Percentiles rank a stretch among this genome's conserved stretches.
phyloP scores from a whole-genome alignment of 2,329 filamentous ascomycete genomes.

The Chaetomiaceae sp. region DNA sequence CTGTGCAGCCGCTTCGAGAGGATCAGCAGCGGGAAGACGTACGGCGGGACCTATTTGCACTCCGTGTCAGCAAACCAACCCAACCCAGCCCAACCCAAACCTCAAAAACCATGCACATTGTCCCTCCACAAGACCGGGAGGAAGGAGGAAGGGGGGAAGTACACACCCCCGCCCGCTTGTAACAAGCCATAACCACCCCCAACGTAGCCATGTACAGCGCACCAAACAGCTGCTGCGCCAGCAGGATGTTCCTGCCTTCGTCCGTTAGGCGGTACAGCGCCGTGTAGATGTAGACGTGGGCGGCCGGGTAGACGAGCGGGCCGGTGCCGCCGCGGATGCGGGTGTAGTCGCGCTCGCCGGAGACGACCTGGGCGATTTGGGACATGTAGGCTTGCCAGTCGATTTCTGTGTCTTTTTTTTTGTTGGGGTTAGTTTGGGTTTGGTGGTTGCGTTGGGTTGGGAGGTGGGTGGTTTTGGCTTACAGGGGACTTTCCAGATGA shows the following conservation, averaged over 20 bases:
- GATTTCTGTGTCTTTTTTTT: slow-evolving; percentile 76
- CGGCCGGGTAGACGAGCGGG: slow-evolving; percentile 90
- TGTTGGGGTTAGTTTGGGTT: slow-evolving; percentile 6
- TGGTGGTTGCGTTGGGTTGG: neutral
- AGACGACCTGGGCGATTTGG: slow-evolving; percentile 72
- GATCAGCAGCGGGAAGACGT: slow-evolving; percentile 78
- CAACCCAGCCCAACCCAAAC: too few relatives aligned
- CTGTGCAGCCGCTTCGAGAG: slow-evolving; percentile 91
- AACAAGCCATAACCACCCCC: slow-evolving; percentile 74
- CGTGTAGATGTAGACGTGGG: slow-evolving; percentile 88
- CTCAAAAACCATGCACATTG: neutral
- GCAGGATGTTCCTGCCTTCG: slow-evolving; percentile 66
- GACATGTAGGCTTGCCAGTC: slow-evolving; percentile 98
- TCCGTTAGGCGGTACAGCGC: slow-evolving; percentile 73
- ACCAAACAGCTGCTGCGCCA: slow-evolving; percentile 82
- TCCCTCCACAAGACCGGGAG: too few relatives aligned
- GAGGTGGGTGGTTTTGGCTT: slow-evolving; percentile 37
- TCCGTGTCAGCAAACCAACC: neutral
- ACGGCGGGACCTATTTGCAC: slow-evolving; percentile 64
- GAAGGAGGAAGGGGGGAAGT: too few relatives aligned
- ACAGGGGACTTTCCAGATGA: slow-evolving; percentile 85
- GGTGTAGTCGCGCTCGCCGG: slow-evolving; percentile 84
- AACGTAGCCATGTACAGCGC: slow-evolving; percentile 73
- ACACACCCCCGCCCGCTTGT: slow-evolving; percentile 64
- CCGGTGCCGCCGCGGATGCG: slow-evolving; percentile 84